Conservation (phyloP, 2,329 filamentous ascomycete species). For the Pseudofabraea citricarpa region DNA sequence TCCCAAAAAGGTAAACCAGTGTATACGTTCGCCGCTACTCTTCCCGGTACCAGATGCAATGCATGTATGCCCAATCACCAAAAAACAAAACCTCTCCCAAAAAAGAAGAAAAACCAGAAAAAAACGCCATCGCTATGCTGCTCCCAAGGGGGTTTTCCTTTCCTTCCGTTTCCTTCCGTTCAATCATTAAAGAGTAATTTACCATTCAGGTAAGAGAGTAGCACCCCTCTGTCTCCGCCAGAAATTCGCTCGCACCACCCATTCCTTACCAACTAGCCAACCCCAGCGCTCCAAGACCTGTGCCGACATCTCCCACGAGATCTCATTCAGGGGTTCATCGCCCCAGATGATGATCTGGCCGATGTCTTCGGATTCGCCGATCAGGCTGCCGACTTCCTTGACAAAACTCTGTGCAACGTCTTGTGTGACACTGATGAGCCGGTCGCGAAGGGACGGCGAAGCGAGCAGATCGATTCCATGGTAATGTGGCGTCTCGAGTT, state of each 20-base stretch:
- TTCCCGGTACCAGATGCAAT: too few species aligned
- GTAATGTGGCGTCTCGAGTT: conserved; percentile 35
- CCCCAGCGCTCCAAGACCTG: conserved; percentile 34
- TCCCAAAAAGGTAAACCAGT: too few species aligned
- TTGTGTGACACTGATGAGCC: conserved; percentile 28
- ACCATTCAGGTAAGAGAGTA: conserved; percentile 30
- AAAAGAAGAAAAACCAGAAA: too few species aligned
- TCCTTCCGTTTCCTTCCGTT: neutral
- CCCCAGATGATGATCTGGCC: conserved; percentile 38
- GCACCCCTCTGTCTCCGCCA: conserved; percentile 35
- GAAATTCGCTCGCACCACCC: conserved; percentile 35
- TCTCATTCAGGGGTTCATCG: conserved; percentile 35
- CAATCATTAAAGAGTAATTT: neutral
- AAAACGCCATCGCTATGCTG: conserved; percentile 2
- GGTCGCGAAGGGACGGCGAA: conserved; percentile 33
- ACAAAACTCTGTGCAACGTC: conserved; percentile 34
- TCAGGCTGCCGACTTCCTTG: conserved; percentile 31
- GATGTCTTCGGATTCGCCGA: conserved; percentile 30
- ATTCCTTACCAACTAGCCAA: conserved; percentile 32
- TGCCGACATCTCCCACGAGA: conserved; percentile 38
- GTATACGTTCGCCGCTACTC: too few species aligned
- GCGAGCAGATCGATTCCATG: conserved; percentile 37
- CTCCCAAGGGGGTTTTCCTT: neutral
- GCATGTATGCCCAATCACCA: too few species aligned
- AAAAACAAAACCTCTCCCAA: too few species aligned